These are phyloP conservation scores for Pseudogymnoascus sp. DNA, from an alignment of 2,329 filamentous ascomycete species.

Conservation along the genomic window DNA sequence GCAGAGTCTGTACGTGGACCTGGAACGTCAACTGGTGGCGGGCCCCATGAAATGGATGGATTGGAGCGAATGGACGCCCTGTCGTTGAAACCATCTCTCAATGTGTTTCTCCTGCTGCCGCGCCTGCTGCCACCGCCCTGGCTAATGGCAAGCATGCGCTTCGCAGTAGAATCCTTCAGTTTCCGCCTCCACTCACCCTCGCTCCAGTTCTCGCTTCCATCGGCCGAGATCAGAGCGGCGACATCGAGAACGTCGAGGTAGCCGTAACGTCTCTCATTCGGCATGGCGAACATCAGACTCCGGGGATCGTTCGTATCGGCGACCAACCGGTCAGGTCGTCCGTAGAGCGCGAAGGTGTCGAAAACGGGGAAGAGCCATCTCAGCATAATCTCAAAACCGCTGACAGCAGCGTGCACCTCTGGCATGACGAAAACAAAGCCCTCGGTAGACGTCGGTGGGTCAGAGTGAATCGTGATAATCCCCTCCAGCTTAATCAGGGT, in stretches of 20 bases:
- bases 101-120: constrained; percentile 51
- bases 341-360: constrained; percentile 87
- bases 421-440: constrained; percentile 98
- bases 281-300: constrained; percentile 98
- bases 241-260: constrained; percentile 89
- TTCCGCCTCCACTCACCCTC: constrained; percentile 86
- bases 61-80: constrained; percentile 43
- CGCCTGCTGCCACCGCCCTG: constrained; percentile 41
- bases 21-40: constrained; percentile 16
- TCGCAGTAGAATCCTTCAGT: constrained; percentile 79
- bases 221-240: constrained; percentile 66
- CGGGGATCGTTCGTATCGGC: constrained; percentile 80
- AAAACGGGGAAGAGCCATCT: constrained; percentile 88
- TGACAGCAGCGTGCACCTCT: constrained; percentile 83
- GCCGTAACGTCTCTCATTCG: constrained; percentile 76
- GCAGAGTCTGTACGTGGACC: constrained; percentile 43
- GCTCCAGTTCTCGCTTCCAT: constrained; percentile 69
- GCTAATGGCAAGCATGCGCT: constrained; percentile 60
- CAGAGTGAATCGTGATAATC: constrained; percentile 76
- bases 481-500: constrained; percentile 92
- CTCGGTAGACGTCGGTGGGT: constrained; percentile 69
- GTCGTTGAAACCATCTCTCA: constrained; percentile 52
- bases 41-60: constrained; percentile 35
- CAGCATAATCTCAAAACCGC: constrained; percentile 91
- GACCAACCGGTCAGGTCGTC: constrained; percentile 76